Evolutionary conservation across 306 rosid species (phyloP), one percentile per base, ranked within the genome.

Genomic region (Prinsepia uniflora): DNA sequence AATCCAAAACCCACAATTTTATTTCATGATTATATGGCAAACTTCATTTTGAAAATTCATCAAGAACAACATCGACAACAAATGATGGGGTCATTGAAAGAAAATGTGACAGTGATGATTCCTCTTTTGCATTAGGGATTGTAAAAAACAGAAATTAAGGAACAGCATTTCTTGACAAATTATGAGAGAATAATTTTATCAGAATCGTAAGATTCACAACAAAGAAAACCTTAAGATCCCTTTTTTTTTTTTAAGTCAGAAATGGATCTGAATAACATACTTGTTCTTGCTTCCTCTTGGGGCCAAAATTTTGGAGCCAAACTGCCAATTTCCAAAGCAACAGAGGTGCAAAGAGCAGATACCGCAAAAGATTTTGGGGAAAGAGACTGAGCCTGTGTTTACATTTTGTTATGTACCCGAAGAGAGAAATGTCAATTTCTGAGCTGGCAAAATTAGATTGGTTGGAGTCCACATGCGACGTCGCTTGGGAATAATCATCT

Each of bases 251-350:
- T 24, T 24, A 4, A 7, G 19, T 1, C n/a, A 18, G 6, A 67
- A 34, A 2, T 49, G 3, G 36, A 24, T 67, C 5, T 49, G 5
- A 48, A 53, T 12, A 41, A 12, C 73, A n/a, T 70, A 70, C 73
- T 43, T 55, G 64, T 70, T 55, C 53, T 70, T 55, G 73, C 54
- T 55, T 55, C 53, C 46, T 42, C 54, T 63, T 57, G 65, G 56
- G 65, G 49, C 74, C 45, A 8, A 15, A 42, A 19, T 44, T 70
- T 70, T 41, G 42, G 42, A 42, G 65, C 74, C 56, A 30, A 30
- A 30, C 36, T 30, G 36, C 36, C 36, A 50, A 67, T 15, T 56
- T 44, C 56, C 52, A 56, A 59, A 66, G 56, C 39, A 66, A 66
- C 24, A 22, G 19, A 66, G 57, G 9, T 13, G 39, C 36, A 30